Evolutionary conservation across 352 stramenopile genomes (phyloP), one percentile per base, ranked within the genome.

Genomic region (Globisporangium iwayamae): DNA sequence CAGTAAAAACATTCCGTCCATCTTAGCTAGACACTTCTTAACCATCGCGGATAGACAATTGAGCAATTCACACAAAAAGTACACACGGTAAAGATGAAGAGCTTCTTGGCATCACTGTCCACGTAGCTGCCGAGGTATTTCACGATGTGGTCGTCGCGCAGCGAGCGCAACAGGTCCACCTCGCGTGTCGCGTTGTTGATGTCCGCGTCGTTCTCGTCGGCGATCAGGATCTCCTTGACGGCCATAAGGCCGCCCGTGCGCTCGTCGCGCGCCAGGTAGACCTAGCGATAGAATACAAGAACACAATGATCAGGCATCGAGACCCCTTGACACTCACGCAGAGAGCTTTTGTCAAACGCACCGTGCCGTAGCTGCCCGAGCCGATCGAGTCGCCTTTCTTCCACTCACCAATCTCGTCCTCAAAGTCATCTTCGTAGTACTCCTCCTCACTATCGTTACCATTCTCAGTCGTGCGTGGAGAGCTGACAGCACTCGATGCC

Each of bases 101-200:
- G 68, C 53, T 79, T 85, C 39, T 78, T 79, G 8, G 76, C 76
- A 11, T 71, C 69, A 4, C 69, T 75, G 63, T 94, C 80, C 16
- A 96, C 79, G 63, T 95, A 81, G 28, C 87, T 90, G 28, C 93
- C 93, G 38, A 97, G 70, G 66, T 98, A 98, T 58, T 87, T 83
- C 38, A 98, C 92, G 67, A 98, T 97, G 64, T 98, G 96, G 14
- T 82, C 76, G 69, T 98, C 91, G 20, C 86, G 78, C 20, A 98
- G 71, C 18, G 81, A 81, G 38, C 87, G 81, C 66, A 98, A 81
- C 10, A 98, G 56, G 53, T 97, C 81, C 8, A 98, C 90, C 67
- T 98, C 91, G 60, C 74, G 67, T 28, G 75, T 86, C 7, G 83
- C 74, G 14, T 68, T 66, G 11, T 13, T 56, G 48, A 84, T 71